A percentile compares a stretch with the other conserved stretches of the same genome.
Conservation (phyloP, 2,329 filamentous ascomycete genomes). For the Ceratocystis lukuohia region DNA sequence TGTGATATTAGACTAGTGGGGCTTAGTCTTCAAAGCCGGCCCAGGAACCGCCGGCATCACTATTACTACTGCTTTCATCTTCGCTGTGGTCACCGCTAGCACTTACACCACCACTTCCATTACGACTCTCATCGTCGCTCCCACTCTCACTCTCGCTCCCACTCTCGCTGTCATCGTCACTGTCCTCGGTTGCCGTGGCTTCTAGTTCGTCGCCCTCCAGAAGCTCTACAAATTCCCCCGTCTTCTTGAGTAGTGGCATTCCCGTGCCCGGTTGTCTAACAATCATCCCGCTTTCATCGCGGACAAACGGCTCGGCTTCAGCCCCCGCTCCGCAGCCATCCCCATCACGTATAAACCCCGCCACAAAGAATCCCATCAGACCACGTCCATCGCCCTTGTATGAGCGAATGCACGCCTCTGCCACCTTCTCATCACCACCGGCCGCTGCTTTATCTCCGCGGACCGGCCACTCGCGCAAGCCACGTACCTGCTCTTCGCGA, state of each 20-base stretch:
- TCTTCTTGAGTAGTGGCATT: conserved; percentile 29
- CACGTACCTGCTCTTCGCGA: conserved; percentile 59
- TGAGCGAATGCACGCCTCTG: conserved; percentile 68
- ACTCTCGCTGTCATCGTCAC: conserved; percentile 13
- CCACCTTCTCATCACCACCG: conserved; percentile 38
- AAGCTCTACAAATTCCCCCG: conserved; percentile 25
- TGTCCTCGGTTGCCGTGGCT: conserved; percentile 20
- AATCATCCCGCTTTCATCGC: conserved; percentile 41
- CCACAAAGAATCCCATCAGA: conserved; percentile 92
- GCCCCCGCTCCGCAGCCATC: conserved; percentile 21
- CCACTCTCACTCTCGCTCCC: conserved; percentile 11
- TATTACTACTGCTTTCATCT: neutral
- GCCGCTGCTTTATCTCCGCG: conserved; percentile 42
- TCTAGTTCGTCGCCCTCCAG: conserved; percentile 12
- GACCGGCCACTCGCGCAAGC: conserved; percentile 63
- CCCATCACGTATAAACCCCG: conserved; percentile 59
- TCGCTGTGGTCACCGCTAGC: conserved; percentile 13
- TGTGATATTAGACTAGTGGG: neutral
- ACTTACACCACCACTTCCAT: conserved; percentile 27
- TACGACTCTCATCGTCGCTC: conserved; percentile 20
- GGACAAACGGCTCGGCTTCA: conserved; percentile 34
- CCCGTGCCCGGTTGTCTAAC: conserved; percentile 30
- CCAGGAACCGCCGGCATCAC: conserved; percentile 21
- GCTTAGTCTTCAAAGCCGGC: conserved; percentile 22
- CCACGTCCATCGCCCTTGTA: conserved; percentile 69